These are phyloP conservation scores for Wickerhamiella occidentalis DNA, from an alignment of 805 yeast species.

Conservation along the genomic window DNA sequence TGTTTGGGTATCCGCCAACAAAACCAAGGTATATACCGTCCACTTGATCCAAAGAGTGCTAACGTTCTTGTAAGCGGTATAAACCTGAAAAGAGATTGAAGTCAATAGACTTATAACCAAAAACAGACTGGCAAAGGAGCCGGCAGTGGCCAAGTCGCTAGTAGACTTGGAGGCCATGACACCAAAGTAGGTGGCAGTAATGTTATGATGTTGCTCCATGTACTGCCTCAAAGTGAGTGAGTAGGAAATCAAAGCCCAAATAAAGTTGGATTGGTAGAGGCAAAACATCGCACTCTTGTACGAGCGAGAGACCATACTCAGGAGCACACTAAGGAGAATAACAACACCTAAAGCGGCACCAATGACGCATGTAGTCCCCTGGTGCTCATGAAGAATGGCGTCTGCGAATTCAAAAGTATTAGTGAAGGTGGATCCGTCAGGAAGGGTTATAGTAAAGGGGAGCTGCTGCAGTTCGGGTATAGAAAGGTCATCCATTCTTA, in stretches of 20 bases:
- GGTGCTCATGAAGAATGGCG: neutral
- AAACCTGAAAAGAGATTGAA: slow-evolving; percentile 61
- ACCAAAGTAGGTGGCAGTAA: slow-evolving; percentile 7
- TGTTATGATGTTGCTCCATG: slow-evolving; percentile 8
- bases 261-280: slow-evolving; percentile 52
- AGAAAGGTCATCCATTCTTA: neutral
- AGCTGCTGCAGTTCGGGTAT: neutral
- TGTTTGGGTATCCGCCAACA: slow-evolving; percentile 42
- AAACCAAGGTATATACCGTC: slow-evolving; percentile 33
- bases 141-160: slow-evolving; percentile 43
- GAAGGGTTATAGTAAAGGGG: neutral
- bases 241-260: slow-evolving; percentile 41
- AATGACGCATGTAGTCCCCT: neutral
- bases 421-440: neutral
- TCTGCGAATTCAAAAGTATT: neutral
- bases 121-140: slow-evolving; percentile 48
- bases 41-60: slow-evolving; percentile 24
- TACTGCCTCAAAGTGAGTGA: slow-evolving; percentile 26
- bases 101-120: slow-evolving; percentile 49
- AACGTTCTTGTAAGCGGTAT: slow-evolving; percentile 41
- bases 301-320: slow-evolving; percentile 39
- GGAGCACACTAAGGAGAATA: slow-evolving; percentile 33
- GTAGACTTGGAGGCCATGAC: slow-evolving; percentile 32
- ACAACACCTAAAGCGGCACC: slow-evolving; percentile 52
- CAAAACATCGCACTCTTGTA: slow-evolving; percentile 58